A percentile compares a stretch with the other conserved stretches of the same genome.
These are phyloP conservation scores for Podila epicladia DNA, from an alignment of 192 early-diverging fungal genomes.

Conservation along the genomic window DNA sequence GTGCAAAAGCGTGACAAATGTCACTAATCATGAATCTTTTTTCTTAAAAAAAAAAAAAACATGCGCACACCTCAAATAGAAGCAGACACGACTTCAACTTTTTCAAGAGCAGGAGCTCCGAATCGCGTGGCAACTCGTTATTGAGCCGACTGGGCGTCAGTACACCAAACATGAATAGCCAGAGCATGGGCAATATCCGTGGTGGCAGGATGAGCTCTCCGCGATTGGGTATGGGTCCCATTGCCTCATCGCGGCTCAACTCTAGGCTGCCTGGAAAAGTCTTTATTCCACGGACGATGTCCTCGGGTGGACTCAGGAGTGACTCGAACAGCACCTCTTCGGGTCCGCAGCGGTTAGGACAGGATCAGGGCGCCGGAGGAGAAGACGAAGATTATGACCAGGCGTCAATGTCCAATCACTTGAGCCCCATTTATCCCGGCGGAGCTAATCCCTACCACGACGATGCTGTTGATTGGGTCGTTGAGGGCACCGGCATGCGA, in stretches of 20 bases:
- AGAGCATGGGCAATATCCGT: neutral
- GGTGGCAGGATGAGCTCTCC: constrained; percentile 11
- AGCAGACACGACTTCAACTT: constrained; percentile 50
- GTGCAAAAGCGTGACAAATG: no score
- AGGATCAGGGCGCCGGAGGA: neutral
- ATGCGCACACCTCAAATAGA: constrained; percentile 5
- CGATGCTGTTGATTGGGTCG: constrained; percentile 53
- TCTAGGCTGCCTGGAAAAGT: constrained; percentile 19
- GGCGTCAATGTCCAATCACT: constrained; percentile 4
- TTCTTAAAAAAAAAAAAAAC: no score
- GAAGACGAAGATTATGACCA: neutral
- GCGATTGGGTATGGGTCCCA: constrained; percentile 40
- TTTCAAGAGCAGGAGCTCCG: constrained; percentile 43
- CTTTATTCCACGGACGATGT: constrained; percentile 19
- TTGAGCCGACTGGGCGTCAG: constrained; percentile 31
- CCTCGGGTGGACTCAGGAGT: constrained; percentile 3
- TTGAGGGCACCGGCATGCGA: constrained; percentile 56
- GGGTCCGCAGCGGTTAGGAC: neutral
- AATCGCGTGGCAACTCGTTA: constrained; percentile 21
- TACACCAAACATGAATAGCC: neutral
- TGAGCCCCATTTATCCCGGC: constrained; percentile 39
- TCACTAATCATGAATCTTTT: no score
- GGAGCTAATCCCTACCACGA: constrained; percentile 48
- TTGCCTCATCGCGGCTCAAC: constrained; percentile 10
- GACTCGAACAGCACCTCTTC: neutral